Base-by-base conservation (phyloP, 2,329 filamentous ascomycete genomes). In the Colletotrichum abscissum region DNA sequence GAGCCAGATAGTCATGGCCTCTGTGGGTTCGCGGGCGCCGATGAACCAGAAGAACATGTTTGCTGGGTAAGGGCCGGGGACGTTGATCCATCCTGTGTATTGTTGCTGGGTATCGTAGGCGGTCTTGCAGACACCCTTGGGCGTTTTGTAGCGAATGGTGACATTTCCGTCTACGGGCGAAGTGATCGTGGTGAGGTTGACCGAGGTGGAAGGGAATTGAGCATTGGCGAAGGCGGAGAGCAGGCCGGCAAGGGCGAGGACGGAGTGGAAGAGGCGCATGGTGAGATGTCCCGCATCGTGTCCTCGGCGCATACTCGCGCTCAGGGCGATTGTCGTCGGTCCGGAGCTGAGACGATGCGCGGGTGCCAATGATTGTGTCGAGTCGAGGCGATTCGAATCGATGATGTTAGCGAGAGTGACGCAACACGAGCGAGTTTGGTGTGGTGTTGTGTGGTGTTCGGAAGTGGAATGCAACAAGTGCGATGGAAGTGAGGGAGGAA, bases 71-170 rank as follows among this genome's bases (percentile, higher is more conserved):
- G 84, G 81, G 57, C 86, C 91, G 5, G 91, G 90, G 5, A 94
- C 81, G 66, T 83, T 87, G 69, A 94, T 89, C 88, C 93, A 94
- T 78, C 92, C 92, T 4, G 91, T 90, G 78, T 92, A 93, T 80
- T 94, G 92, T 80, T 91, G 88, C 80, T 94, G 92, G 1, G 84
- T 85, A 57, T 86, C 79, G 77, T 93, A 93, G 8, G 88, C 89
- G 1, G 92, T 94, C 59, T 85, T 88, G 80, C 93, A 94, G 14
- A 88, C 91, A 58, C 89, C 90, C 8, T 84, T 80, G 5, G 89
- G 86, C 46, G 86, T 83, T 78, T 92, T 94, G 85, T 92, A 95
- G 68, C 89, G 88, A 78, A 94, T 89, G 72, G 89, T 91, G 78
- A 94, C 89, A 76, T 88, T 88, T 33, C 84, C 83, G 79, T 93